Conservation (phyloP, 768 basidiomycete species). For the Termitomyces sp. region DNA sequence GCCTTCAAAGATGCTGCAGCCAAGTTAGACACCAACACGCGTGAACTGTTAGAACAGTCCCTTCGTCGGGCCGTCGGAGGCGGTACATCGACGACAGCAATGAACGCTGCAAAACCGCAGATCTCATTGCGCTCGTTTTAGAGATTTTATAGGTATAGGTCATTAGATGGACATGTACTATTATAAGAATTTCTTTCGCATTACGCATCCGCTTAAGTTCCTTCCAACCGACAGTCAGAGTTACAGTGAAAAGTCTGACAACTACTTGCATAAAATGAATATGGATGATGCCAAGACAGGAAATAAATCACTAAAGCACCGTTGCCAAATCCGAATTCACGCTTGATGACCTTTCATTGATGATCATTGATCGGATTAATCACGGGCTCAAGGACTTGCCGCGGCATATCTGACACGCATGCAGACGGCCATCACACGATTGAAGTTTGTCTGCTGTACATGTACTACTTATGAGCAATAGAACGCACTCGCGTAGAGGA, state of each 20-base stretch:
- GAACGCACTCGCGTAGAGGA: neutral
- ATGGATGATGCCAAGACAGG: too few relatives aligned
- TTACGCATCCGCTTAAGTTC: neutral
- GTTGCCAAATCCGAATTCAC: too few relatives aligned
- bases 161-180: neutral
- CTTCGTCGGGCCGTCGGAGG: constrained; percentile 71
- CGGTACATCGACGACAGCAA: constrained; percentile 21
- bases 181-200: neutral
- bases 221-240: neutral
- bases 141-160: neutral
- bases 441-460: neutral
- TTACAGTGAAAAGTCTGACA: neutral
- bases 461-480: too few relatives aligned
- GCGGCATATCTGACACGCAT: neutral
- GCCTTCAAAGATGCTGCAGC: constrained; percentile 84
- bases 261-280: too few relatives aligned
- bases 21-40: constrained; percentile 50
- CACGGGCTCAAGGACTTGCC: neutral
- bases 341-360: too few relatives aligned
- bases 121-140: constrained; percentile 74
- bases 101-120: constrained; percentile 55
- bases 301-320: too few relatives aligned
- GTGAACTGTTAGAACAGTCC: constrained; percentile 67
- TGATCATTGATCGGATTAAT: neutral
- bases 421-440: neutral